Base-by-base conservation (phyloP, 768 basidiomycete species). In the Calvatia gigantea region DNA sequence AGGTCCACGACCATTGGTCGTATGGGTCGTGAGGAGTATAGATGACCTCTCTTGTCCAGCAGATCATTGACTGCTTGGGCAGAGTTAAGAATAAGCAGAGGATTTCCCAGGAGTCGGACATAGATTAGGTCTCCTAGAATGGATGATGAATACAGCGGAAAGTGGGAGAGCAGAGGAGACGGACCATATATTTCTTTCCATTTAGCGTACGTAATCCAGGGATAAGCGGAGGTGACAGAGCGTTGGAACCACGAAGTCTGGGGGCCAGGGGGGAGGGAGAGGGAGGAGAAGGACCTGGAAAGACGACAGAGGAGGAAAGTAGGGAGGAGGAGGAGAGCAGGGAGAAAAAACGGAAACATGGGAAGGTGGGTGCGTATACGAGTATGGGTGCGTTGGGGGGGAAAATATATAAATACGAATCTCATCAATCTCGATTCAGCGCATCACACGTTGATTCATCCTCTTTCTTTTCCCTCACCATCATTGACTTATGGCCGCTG, bases 81-180 rank as follows among this genome's bases (percentile, higher is more conserved):
- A 12, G 79, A 73, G 57, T 79, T 80, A 11, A 82, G 63, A 19
- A 81, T 65, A 39, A 80, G 65, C 46, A 82, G 67, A 12, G 77
- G 75, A 57, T 78, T 77, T 17, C 77, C 75, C 19, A 57, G 15
- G 39, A 50, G 47, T n/a, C 49, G 39, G 14, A 49, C 44, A 33
- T 51, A 57, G 28, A 57, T 32, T 41, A 57, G 23, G 39, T 57
- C 56, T 11, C 56, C 56, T 57, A 28, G n/a, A 33, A n/a, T n/a
- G 31, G 48, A 56, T 54, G 41, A n/a, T 53, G 29, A 41, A 51
- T 53, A 32, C 19, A 35, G 4, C 25, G 27, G 51, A 53, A 17
- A 14, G n/a, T 8, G 39, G 37, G n/a, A 42, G 21, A 1, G 21
- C 27, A 11, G 21, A 29, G 21, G 11, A 33, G 17, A 51, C 31